Conservation (phyloP, 768 basidiomycete species). For the Rhodocollybia butyracea region DNA sequence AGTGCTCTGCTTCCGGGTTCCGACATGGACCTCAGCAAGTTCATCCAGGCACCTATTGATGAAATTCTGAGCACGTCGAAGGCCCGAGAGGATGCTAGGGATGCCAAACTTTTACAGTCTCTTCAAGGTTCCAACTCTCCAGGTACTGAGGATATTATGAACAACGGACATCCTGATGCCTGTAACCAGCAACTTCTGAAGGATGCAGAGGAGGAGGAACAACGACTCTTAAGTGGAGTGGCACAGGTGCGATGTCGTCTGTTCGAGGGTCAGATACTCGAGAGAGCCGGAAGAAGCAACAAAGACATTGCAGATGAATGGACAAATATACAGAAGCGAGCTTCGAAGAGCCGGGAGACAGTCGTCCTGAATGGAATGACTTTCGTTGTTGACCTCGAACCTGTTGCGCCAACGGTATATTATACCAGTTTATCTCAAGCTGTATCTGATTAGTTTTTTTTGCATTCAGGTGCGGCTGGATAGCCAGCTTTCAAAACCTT, state of each 20-base stretch:
- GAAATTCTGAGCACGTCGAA: constrained; percentile 46
- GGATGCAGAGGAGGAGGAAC: constrained; percentile 55
- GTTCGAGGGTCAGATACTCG: constrained; percentile 50
- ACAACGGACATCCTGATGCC: constrained; percentile 7
- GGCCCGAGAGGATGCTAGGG: constrained; percentile 36
- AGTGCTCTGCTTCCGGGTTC: constrained; percentile 46
- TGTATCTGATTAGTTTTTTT: background rate
- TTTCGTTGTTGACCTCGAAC: constrained; percentile 22
- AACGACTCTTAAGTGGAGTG: constrained; percentile 46
- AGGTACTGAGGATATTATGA: no score
- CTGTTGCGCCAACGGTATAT: constrained; percentile 10
- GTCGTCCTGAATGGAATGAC: constrained; percentile 28
- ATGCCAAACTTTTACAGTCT: constrained; percentile 30
- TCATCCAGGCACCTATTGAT: constrained; percentile 40
- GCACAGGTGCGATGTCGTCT: constrained; percentile 56
- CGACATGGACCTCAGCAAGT: constrained; percentile 37
- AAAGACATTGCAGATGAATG: constrained; percentile 44
- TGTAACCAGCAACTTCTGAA: constrained; percentile 19
- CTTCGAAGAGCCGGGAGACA: constrained; percentile 32
- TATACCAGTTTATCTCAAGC: background rate
- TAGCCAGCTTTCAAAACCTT: background rate
- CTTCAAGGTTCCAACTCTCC: no score
- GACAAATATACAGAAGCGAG: constrained; percentile 44
- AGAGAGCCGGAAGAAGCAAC: constrained; percentile 29
- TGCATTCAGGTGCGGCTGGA: background rate